A percentile compares a stretch with the other conserved stretches of the same genome.
Conservation (phyloP, 257 asterid species). For the Fraxinus americana region DNA sequence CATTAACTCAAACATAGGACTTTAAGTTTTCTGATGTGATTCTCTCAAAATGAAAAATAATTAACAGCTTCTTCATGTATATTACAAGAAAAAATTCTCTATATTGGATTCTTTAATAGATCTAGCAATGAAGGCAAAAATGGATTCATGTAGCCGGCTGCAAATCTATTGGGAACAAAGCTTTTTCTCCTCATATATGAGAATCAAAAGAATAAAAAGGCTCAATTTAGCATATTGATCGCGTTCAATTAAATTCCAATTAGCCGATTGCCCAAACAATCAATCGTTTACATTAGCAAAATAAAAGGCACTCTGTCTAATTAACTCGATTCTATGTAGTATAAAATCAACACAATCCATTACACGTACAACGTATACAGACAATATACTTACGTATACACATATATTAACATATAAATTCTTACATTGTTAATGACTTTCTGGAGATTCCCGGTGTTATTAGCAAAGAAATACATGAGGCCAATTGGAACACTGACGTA, state of each 20-base stretch:
- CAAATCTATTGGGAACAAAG: background rate
- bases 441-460: slow-evolving; percentile 71
- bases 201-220: background rate
- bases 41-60: background rate
- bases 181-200: background rate
- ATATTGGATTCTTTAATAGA: background rate
- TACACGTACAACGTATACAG: background rate
- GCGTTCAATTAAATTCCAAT: background rate
- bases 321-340: slow-evolving; percentile 1
- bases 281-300: slow-evolving; percentile 4
- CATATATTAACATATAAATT: background rate
- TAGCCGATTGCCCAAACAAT: background rate
- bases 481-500: slow-evolving; percentile 85
- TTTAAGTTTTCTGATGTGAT: background rate
- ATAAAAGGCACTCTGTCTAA: background rate
- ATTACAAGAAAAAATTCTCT: background rate
- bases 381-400: background rate
- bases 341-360: background rate
- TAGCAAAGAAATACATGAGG: slow-evolving; percentile 86
- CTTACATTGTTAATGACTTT: slow-evolving; percentile 81
- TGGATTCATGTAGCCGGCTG: background rate
- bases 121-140: background rate
- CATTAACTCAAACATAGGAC: background rate
- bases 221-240: background rate
- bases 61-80: background rate